phyloP scores from a whole-genome alignment of 768 basidiomycete species.

The Nidula microcarpa region DNA sequence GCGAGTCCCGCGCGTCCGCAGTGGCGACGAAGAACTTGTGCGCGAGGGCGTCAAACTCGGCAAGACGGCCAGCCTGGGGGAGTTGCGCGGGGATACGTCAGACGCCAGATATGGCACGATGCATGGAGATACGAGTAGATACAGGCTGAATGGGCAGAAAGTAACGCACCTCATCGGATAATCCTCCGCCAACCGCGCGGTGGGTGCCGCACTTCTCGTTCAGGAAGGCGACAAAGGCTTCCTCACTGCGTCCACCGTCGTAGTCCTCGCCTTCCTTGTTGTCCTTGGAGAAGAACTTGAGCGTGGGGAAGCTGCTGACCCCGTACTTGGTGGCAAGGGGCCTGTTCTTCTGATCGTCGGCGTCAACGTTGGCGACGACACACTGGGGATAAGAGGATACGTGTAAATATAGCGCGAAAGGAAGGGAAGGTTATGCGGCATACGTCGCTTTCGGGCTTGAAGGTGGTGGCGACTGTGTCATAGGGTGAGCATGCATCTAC shows the following conservation, averaged over 20 bases:
- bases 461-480: conserved; percentile 64
- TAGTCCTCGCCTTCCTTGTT: conserved; percentile 64
- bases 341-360: conserved; percentile 79
- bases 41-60: conserved; percentile 76
- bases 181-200: conserved; percentile 77
- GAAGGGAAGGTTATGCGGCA: no score
- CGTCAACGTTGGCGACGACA: conserved; percentile 87
- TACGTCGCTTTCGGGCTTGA: conserved; percentile 75
- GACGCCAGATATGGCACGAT: not conserved
- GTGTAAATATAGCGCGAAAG: not conserved
- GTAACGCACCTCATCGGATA: conserved; percentile 61
- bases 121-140: conserved; percentile 3
- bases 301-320: conserved; percentile 82
- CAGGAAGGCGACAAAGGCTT: conserved; percentile 73
- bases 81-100: not conserved
- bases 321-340: conserved; percentile 68
- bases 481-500: not conserved
- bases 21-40: conserved; percentile 66
- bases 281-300: conserved; percentile 90
- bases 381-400: conserved; percentile 48
- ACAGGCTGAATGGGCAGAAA: conserved; percentile 1
- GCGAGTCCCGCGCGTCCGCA: conserved; percentile 49
- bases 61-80: conserved; percentile 73
- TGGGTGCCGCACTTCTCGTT: conserved; percentile 87
- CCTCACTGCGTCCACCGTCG: conserved; percentile 66